Base-by-base conservation (phyloP, 2,329 filamentous ascomycete species). In the Fusarium sambucinum region DNA sequence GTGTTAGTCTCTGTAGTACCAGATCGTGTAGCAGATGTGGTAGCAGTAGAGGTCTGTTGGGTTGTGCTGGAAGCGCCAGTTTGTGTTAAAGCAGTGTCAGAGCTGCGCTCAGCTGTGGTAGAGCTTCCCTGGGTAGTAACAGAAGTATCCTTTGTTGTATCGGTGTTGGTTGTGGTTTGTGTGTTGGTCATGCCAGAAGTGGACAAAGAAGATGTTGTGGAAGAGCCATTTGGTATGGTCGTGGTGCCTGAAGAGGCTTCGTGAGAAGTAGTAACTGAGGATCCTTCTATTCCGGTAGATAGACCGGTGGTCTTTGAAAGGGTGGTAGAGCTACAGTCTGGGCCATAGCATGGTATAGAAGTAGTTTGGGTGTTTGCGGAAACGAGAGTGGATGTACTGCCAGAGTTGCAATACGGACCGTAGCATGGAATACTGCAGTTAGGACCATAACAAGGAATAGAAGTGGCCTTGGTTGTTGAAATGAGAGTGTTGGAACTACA, bases 181-280 rank as follows among this genome's bases (percentile, higher is more conserved):
- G 27, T 55, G 8, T 19, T 60, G 5, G 46, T 45, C 12, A 12
- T 40, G 1, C 33, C 23, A 21, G 44, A 40, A 3, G 44, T 55
- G 17, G 55, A 46, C 10, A n/a, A 10, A 42, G 48, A 68, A 48
- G 32, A 30, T 0, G 25, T 37, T 10, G 42, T 42, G n/a, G 32
- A 41, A 40, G 38, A 46, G 4, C 58, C 32, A 30, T 38, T 45
- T 3, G 44, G n/a, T 5, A 41, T 47, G 45, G 27, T 46, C 21
- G 29, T 51, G 29, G 61, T 46, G 19, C 55, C 40, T 48, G 30
- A 38, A 6, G 27, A 33, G 7, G 52, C 37, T 35, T 17, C 63
- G n/a, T 46, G 21, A n/a, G 61, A 41, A 29, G 19, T 56, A 14
- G 38, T 23, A 27, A 13, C 27, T 30, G 58, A 68, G 5, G 51